These are phyloP conservation scores for Lolium multiflorum DNA, from an alignment of 176 grass and related monocot genomes.

Conservation along the genomic window DNA sequence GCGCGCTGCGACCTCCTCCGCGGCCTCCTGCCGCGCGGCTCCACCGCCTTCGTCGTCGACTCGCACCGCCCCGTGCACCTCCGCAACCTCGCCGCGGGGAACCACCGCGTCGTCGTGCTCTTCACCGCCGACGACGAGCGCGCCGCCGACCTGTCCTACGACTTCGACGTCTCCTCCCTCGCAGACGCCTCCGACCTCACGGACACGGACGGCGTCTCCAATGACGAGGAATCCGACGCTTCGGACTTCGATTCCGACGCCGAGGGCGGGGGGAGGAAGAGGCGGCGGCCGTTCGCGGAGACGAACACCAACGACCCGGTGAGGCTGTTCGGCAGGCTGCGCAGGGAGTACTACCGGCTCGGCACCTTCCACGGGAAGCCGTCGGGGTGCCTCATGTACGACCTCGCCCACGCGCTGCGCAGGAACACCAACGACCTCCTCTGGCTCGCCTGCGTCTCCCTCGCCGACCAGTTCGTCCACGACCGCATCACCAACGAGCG, in stretches of 20 bases:
- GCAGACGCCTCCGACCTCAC: slow-evolving; percentile 77
- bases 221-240: slow-evolving; percentile 39
- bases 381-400: slow-evolving; percentile 88
- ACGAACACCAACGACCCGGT: slow-evolving; percentile 58
- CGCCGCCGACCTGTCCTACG: slow-evolving; percentile 76
- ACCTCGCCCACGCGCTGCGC: slow-evolving; percentile 72
- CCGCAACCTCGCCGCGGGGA: slow-evolving; percentile 71
- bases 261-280: slow-evolving; percentile 57
- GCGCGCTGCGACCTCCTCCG: slow-evolving; percentile 65
- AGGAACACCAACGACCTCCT: slow-evolving; percentile 90
- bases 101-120: slow-evolving; percentile 72
- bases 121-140: slow-evolving; percentile 80
- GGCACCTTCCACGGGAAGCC: slow-evolving; percentile 92
- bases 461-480: slow-evolving; percentile 93
- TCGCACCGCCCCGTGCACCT: slow-evolving; percentile 84
- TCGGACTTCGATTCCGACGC: slow-evolving; percentile 53
- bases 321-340: slow-evolving; percentile 65
- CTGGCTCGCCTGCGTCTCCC: slow-evolving; percentile 86
- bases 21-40: slow-evolving; percentile 50
- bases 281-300: slow-evolving; percentile 36
- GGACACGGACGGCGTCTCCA: not conserved
- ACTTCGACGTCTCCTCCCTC: slow-evolving; percentile 75
- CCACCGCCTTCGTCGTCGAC: slow-evolving; percentile 69
- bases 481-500: slow-evolving; percentile 92
- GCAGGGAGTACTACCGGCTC: slow-evolving; percentile 79